phyloP scores from a whole-genome alignment of 768 basidiomycete genomes.

The Paxillus involutus region DNA sequence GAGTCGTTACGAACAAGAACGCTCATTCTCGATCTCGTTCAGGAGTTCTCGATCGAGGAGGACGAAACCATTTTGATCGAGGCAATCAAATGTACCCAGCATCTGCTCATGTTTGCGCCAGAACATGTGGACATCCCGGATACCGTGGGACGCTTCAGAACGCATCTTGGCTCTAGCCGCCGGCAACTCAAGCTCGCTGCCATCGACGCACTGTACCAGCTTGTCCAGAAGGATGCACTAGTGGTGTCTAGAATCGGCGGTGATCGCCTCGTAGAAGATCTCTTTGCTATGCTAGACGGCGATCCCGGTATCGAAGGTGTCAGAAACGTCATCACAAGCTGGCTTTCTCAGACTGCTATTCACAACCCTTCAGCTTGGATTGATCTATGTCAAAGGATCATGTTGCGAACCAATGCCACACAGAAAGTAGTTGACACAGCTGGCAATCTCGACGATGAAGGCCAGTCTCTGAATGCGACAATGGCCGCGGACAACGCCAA shows the following conservation, averaged over 20 bases:
- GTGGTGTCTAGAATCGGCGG: conserved; percentile 92
- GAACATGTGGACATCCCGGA: conserved; percentile 80
- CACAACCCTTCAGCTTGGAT: conserved; percentile 98
- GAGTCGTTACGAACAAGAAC: conserved; percentile 80
- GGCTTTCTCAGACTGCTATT: conserved; percentile 93
- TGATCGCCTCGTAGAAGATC: conserved; percentile 88
- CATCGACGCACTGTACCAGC: conserved; percentile 94
- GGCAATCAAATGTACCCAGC: conserved; percentile 94
- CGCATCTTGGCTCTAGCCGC: conserved; percentile 76
- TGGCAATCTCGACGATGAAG: conserved; percentile 80
- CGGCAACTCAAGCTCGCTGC: conserved; percentile 90
- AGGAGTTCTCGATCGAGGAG: conserved; percentile 80
- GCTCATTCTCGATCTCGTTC: conserved; percentile 80
- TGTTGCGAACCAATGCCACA: conserved; percentile 88
- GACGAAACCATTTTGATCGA: conserved; percentile 90
- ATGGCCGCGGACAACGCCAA: conserved; percentile 32
- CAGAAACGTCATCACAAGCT: conserved; percentile 87
- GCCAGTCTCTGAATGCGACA: conserved; percentile 79
- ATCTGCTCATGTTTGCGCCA: conserved; percentile 94
- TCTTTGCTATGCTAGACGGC: conserved; percentile 94
- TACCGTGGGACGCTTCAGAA: conserved; percentile 74
- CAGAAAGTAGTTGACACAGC: conserved; percentile 71
- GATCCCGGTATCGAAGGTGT: conserved; percentile 94
- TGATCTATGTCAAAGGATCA: conserved; percentile 94
- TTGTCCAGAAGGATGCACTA: conserved; percentile 92